A percentile compares a stretch with the other conserved stretches of the same genome.
Evolutionary conservation across 1,139 yeast genomes (phyloP).

Genomic region (Debaryomyces coudertii): DNA sequence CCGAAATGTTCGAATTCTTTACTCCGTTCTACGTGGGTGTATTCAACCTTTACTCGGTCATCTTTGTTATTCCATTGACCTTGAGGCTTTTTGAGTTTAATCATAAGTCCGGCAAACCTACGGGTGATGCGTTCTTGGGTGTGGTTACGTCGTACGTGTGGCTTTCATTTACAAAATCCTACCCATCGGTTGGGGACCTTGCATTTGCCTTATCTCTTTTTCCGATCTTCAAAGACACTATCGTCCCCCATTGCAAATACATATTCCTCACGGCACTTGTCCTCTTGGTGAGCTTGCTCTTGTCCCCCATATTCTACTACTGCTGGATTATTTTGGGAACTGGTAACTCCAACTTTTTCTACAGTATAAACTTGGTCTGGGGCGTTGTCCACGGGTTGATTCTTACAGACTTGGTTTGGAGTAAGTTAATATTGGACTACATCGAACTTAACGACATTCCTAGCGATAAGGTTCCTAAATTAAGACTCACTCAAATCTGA

Average conservation of each 20-base stretch:
- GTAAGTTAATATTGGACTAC: conserved; percentile 71
- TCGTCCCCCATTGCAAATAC: conserved; percentile 39
- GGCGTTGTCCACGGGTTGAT: conserved; percentile 71
- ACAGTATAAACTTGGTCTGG: conserved; percentile 87
- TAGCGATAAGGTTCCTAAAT: conserved; percentile 17
- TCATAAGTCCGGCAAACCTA: conserved; percentile 9
- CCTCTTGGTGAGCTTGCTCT: conserved; percentile 37
- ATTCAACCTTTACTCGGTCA: conserved; percentile 74
- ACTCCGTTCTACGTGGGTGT: conserved; percentile 80
- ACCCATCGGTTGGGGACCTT: conserved; percentile 85
- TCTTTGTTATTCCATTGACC: conserved; percentile 75
- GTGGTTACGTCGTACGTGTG: conserved; percentile 65
- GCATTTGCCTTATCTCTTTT: conserved; percentile 68
- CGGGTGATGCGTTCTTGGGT: conserved; percentile 66
- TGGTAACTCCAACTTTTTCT: conserved; percentile 94
- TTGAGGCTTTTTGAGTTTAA: conserved; percentile 55
- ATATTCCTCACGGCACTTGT: conserved; percentile 43
- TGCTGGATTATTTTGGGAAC: conserved; percentile 94
- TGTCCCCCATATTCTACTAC: conserved; percentile 89
- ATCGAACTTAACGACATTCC: conserved; percentile 45
- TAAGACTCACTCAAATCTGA: conserved; percentile 48
- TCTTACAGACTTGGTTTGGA: conserved; percentile 82
- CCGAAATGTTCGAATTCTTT: conserved; percentile 92
- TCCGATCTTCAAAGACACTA: conserved; percentile 55
- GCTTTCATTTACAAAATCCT: conserved; percentile 75